Conservation (phyloP, 2,329 filamentous ascomycete species). For the Remersonia thermophila region DNA sequence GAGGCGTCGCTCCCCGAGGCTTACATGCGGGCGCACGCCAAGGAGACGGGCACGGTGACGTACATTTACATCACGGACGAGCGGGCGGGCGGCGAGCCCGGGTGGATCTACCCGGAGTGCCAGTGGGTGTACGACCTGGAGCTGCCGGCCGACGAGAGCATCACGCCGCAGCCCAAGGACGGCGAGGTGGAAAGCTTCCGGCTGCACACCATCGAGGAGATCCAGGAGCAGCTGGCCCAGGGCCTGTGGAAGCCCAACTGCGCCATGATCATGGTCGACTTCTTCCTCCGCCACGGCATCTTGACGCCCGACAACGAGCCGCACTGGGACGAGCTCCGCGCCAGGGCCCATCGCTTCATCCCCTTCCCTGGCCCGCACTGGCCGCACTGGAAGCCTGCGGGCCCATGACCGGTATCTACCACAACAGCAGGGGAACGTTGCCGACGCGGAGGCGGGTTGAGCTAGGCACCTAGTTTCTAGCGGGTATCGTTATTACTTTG, state of each 20-base stretch:
- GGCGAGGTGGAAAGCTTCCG: conserved; percentile 80
- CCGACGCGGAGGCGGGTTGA: too few species aligned
- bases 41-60: conserved; percentile 57
- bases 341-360: conserved; percentile 63
- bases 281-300: conserved; percentile 76
- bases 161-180: conserved; percentile 66
- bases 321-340: conserved; percentile 62
- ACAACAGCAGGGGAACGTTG: conserved; percentile 9
- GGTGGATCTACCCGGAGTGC: conserved; percentile 76
- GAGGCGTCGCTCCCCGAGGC: conserved; percentile 70
- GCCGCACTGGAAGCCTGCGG: conserved; percentile 33
- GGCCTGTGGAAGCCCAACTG: conserved; percentile 92
- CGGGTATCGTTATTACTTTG: too few species aligned
- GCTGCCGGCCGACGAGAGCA: conserved; percentile 45
- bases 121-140: conserved; percentile 88
- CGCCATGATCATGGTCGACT: conserved; percentile 71
- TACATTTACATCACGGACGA: conserved; percentile 74
- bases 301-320: conserved; percentile 68
- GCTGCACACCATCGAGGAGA: conserved; percentile 64
- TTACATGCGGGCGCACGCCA: conserved; percentile 49
- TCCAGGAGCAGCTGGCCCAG: conserved; percentile 53
- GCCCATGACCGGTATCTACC: conserved; percentile 1
- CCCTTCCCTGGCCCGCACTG: conserved; percentile 64
- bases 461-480: neutral
- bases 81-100: conserved; percentile 66